Conservation (phyloP, 1,139 yeast species). For the Insectozyma bohioensis region DNA sequence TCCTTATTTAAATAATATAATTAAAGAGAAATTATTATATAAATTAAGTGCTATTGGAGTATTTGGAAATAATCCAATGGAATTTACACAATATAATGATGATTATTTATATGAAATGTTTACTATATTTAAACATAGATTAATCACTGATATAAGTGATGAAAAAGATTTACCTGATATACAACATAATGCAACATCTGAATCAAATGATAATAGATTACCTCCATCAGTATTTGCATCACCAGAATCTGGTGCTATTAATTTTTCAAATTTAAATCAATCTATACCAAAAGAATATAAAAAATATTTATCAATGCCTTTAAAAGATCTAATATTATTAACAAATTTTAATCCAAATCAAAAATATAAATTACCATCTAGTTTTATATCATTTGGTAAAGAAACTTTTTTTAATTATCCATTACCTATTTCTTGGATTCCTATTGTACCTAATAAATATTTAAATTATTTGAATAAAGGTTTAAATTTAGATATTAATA, state of each 20-base stretch:
- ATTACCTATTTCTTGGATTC: conserved; percentile 44
- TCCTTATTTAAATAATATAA: conserved; percentile 30
- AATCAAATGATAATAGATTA: conserved; percentile 2
- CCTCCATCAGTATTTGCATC: conserved; percentile 17
- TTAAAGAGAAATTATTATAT: conserved; percentile 35
- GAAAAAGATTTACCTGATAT: conserved; percentile 4
- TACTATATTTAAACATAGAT: conserved; percentile 31
- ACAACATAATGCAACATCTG: conserved; percentile 4
- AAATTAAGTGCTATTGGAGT: conserved; percentile 40
- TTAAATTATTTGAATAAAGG: conserved; percentile 22
- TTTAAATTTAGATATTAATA: conserved; percentile 24
- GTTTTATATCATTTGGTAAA: conserved; percentile 27
- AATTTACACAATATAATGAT: conserved; percentile 19
- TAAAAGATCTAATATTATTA: conserved; percentile 26
- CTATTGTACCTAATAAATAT: conserved; percentile 29
- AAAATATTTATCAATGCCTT: conserved; percentile 23
- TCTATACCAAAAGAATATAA: conserved; percentile 20
- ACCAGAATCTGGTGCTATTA: conserved; percentile 25
- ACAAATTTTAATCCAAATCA: conserved; percentile 23
- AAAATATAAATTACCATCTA: conserved; percentile 24
- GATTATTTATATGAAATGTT: conserved; percentile 34
- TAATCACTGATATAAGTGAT: conserved; percentile 17
- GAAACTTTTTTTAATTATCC: conserved; percentile 28
- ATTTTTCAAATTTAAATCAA: conserved; percentile 12
- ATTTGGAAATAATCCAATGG: conserved; percentile 37